Evolutionary conservation across 139 green algal genomes (phyloP), one percentile per base, ranked within the genome.

Genomic region (Chlorella sp.): DNA sequence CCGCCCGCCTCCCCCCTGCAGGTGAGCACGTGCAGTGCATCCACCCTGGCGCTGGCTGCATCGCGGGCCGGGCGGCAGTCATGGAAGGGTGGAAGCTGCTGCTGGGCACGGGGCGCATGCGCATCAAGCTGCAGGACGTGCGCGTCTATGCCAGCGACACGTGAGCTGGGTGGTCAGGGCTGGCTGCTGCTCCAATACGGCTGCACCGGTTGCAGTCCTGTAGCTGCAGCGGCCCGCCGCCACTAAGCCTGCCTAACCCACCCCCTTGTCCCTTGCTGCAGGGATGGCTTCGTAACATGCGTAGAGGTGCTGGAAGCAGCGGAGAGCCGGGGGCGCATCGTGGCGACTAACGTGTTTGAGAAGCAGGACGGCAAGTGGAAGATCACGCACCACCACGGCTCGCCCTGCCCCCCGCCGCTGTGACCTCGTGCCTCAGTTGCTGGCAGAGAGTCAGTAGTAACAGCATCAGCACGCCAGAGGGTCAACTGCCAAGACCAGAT

Each of bases 291-390:
- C 66, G 91, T 97, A 3, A 97, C 91, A 2, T 95, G 92, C 51
- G 66, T 93, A 1, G 92, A 97, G 73, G 67, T 92, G 27, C 81
- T 97, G 36, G 79, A 94, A 33, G 82, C 86, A 1, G 89, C 87
- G 35, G 88, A 93, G 53, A 83, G 66, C 27, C 67, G 36, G 8
- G 89, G 73, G 80, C 91, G 91, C 74, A 87, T 93, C 2, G 64
- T 82, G 7, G 93, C 93, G 25, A 97, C 92, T 56, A 97, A 97
- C 71, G 77, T 97, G 1, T 97, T 96, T 82, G 90, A 97, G 70
- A 91, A 91, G 81, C 88, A 95, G 60, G 69, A 81, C 35, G 90
- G 90, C 21, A 55, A 81, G 8, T 97, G 92, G 92, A 81, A 87
- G 21, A 84, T 97, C 15, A 71, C 90, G 11, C 84, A 90, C 27